Evolutionary conservation across 495 filamentous ascomycete genomes (phyloP).

Genomic region (Tuber indicum): DNA sequence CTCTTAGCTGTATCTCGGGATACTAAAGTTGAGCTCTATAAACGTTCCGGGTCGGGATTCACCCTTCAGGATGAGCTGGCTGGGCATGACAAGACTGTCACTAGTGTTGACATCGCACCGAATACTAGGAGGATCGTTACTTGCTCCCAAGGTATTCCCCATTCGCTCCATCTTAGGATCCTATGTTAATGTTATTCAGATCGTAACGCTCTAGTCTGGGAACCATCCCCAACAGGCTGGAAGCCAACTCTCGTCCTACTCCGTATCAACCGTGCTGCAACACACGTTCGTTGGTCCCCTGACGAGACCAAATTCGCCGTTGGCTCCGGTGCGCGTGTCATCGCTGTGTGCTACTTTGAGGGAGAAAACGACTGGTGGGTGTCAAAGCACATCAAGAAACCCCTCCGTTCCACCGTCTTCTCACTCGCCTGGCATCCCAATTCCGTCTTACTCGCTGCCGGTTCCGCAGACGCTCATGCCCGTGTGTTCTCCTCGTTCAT

Average conservation of each 20-base stretch:
- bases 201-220: slow-evolving; percentile 97
- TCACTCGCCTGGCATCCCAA: slow-evolving; percentile 95
- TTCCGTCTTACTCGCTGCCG: slow-evolving; percentile 85
- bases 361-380: slow-evolving; percentile 99
- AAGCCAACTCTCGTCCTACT: slow-evolving; percentile 96
- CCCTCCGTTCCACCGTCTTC: slow-evolving; percentile 91
- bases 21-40: slow-evolving; percentile 84
- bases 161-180: slow-evolving; percentile 1
- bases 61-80: slow-evolving; percentile 82
- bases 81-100: slow-evolving; percentile 94
- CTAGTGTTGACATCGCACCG: slow-evolving; percentile 90
- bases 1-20: slow-evolving; percentile 89
- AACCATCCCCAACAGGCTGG: slow-evolving; percentile 81
- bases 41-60: slow-evolving; percentile 65
- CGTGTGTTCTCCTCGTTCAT: slow-evolving; percentile 92
- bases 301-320: slow-evolving; percentile 96
- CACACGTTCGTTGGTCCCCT: slow-evolving; percentile 94
- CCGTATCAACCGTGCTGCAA: slow-evolving; percentile 93
- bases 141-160: slow-evolving; percentile 75
- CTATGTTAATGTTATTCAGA: slow-evolving; percentile 52
- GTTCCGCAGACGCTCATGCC: slow-evolving; percentile 94
- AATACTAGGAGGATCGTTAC: slow-evolving; percentile 87
- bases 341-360: slow-evolving; percentile 98
- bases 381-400: slow-evolving; percentile 97
- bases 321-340: slow-evolving; percentile 87